A percentile compares a stretch with the other conserved stretches of the same genome.
Evolutionary conservation across 2,329 filamentous ascomycete species (phyloP).

Genomic region (Coniochaeta hoffmannii): DNA sequence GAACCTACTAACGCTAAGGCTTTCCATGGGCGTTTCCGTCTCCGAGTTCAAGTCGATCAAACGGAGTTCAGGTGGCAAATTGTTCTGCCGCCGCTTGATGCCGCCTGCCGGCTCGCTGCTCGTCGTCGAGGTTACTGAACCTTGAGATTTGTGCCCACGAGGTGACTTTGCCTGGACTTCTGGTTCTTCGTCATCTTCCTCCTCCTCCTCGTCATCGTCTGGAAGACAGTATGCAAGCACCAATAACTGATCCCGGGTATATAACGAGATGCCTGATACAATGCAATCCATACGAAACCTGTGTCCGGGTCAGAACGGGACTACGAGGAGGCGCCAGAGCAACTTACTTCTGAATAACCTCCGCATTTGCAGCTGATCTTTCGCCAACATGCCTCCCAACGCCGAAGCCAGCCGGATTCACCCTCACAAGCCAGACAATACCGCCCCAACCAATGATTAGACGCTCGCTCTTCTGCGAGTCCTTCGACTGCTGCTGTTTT

Average conservation of each 20-base stretch:
- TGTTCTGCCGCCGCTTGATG: slow-evolving; percentile 65
- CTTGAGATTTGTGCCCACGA: slow-evolving; percentile 32
- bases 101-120: slow-evolving; percentile 57
- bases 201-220: slow-evolving; percentile 55
- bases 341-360: slow-evolving; percentile 86
- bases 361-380: slow-evolving; percentile 68
- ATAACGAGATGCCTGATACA: slow-evolving; percentile 93
- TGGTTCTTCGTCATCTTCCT: slow-evolving; percentile 20
- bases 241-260: slow-evolving; percentile 84
- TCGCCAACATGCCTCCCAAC: slow-evolving; percentile 61
- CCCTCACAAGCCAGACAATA: slow-evolving; percentile 91
- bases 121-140: slow-evolving; percentile 38
- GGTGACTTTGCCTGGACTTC: slow-evolving; percentile 13
- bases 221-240: slow-evolving; percentile 84
- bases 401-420: slow-evolving; percentile 67
- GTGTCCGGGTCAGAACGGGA: slow-evolving; percentile 18
- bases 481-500: slow-evolving; percentile 40
- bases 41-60: slow-evolving; percentile 86
- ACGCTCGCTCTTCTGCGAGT: slow-evolving; percentile 57
- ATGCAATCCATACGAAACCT: slow-evolving; percentile 95
- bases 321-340: neutral
- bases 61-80: slow-evolving; percentile 78
- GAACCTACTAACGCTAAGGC: slow-evolving; percentile 76
- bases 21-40: slow-evolving; percentile 80
- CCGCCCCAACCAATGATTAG: slow-evolving; percentile 92